Conservation (phyloP, 495 filamentous ascomycete genomes). For the Lasiosphaeriaceae sp. region DNA sequence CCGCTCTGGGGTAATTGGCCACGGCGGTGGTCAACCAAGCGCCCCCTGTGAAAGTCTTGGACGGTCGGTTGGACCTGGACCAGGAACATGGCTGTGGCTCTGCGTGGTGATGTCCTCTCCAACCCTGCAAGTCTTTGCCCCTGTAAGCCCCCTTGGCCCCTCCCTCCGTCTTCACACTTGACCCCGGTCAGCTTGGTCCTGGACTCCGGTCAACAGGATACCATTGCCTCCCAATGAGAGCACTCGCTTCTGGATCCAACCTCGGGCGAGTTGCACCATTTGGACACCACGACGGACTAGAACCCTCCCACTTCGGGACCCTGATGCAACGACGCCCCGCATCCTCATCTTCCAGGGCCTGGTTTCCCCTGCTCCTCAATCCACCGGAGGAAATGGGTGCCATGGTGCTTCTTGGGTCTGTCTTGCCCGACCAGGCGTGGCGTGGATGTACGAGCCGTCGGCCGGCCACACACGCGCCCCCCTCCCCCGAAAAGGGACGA, state of each 20-base stretch:
- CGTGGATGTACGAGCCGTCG: constrained; percentile 1
- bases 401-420: constrained; percentile 3
- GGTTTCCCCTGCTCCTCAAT: constrained; percentile 10
- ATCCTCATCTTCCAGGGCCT: constrained; percentile 1
- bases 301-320: constrained; percentile 7
- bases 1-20: not conserved
- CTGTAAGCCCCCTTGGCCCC: not conserved
- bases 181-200: constrained; percentile 5
- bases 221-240: constrained; percentile 15
- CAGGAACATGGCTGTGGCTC: constrained; percentile 16
- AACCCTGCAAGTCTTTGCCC: constrained; percentile 10
- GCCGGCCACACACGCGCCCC: not conserved
- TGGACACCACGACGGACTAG: constrained; percentile 11
- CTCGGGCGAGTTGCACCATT: constrained; percentile 20
- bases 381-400: constrained; percentile 6
- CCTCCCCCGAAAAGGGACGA: constrained; percentile 5
- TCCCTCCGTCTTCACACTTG: constrained; percentile 4
- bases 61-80: constrained; percentile 2
- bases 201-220: constrained; percentile 12
- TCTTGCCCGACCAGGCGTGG: constrained; percentile 7
- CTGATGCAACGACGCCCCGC: constrained; percentile 16
- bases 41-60: not conserved
- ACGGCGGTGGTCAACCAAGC: not conserved
- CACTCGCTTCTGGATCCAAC: constrained; percentile 10
- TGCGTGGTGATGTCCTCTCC: constrained; percentile 1